These are phyloP conservation scores for Apostasia ramifera DNA, from an alignment of 106 monocot species.

Conservation along the genomic window DNA sequence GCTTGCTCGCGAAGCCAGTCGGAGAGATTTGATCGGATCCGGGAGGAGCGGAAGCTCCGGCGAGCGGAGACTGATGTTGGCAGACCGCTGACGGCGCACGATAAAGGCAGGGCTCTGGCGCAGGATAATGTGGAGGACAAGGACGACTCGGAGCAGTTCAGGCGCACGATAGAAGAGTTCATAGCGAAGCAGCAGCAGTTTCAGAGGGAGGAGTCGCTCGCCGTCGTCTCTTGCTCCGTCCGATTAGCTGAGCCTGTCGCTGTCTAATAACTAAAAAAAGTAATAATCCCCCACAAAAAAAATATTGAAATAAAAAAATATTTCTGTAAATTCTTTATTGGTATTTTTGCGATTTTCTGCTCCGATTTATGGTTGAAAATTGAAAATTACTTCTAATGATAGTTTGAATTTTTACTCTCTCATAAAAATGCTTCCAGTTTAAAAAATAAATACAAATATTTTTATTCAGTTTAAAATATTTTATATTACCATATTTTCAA, in stretches of 20 bases:
- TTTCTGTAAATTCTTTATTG: too few species aligned
- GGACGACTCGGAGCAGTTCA: conserved; percentile 50
- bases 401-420: too few species aligned
- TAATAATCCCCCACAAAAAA: too few species aligned
- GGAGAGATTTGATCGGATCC: conserved; percentile 9
- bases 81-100: background rate
- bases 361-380: too few species aligned
- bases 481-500: too few species aligned
- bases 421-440: too few species aligned
- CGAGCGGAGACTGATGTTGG: conserved; percentile 30
- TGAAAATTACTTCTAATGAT: too few species aligned
- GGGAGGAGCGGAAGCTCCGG: conserved; percentile 24
- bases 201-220: conserved; percentile 45
- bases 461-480: too few species aligned
- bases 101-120: background rate
- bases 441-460: too few species aligned
- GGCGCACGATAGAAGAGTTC: conserved; percentile 50
- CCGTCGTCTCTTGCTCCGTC: conserved; percentile 10
- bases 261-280: background rate
- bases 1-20: conserved; percentile 17
- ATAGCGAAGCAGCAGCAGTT: conserved; percentile 62
- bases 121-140: conserved; percentile 8
- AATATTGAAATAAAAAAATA: too few species aligned
- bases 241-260: conserved; percentile 5
- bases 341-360: too few species aligned